Evolutionary conservation across 2,329 filamentous ascomycete species (phyloP), one percentile per base, ranked within the genome.

Genomic region (Xylogone sp.): DNA sequence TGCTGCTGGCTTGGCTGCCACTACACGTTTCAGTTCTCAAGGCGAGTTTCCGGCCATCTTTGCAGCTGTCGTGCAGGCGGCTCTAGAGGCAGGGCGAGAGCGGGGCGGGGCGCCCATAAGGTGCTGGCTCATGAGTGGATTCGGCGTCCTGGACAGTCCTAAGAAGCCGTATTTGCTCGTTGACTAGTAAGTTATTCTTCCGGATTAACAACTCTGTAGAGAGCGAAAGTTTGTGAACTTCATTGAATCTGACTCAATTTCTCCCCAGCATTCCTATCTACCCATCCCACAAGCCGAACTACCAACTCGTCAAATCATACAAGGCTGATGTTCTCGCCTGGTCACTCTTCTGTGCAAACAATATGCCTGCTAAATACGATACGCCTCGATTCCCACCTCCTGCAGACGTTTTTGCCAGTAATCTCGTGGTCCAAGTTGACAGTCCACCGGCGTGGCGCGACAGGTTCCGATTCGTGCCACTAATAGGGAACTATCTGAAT

Each of bases 101-200:
- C 57, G 59, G 10, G 50, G 53, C 3, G 45, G 52, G 20, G 46
- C 45, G n/a, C 56, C 59, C 20, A 44, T 64, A 9, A 48, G 62
- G 20, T 50, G 56, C 27, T 64, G 62, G 62, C 48, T 62, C 18
- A 52, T 64, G 44, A 57, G 56, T 43, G 62, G 62, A 4, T 57
- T 51, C 21, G 48, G 48, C 6, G 42, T 60, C 4, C 21, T 63
- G 53, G 61, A 62, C 34, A 52, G 53, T 42, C 56, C 59, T 0
- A 59, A 53, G 22, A 53, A 53, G 31, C 52, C 54, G 2, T 45
- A 61, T 49, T 42, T 53, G n/a, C 48, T 62, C 24, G 27, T 53
- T 13, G 56, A 62, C 52, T 62, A 29, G 31, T 42, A 6, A 19
- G 44, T 46, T 44, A 19, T 24, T 27, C 12, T 31, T 31, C 27